These are phyloP conservation scores for Themeda triandra DNA, from an alignment of 176 grass and related monocot species.

Conservation along the genomic window DNA sequence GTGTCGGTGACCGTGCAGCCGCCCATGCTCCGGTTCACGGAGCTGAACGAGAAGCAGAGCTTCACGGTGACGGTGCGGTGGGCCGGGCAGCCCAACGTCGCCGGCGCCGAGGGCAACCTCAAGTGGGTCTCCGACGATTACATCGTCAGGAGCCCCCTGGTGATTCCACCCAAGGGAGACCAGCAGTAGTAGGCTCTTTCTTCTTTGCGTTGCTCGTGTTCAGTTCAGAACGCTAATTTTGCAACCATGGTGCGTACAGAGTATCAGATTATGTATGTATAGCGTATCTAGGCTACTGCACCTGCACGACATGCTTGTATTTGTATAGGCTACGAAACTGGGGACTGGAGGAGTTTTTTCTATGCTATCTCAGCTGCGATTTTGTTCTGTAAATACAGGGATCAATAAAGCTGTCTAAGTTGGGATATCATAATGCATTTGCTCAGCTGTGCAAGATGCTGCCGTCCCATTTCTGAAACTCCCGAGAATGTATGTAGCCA, in stretches of 20 bases:
- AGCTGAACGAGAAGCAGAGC: no score
- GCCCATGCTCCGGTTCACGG: no score
- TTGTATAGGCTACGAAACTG: background rate
- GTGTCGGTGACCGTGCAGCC: no score
- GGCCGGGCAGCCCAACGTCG: no score
- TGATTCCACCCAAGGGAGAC: constrained; percentile 34
- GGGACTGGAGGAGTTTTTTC: background rate
- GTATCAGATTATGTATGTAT: constrained; percentile 3
- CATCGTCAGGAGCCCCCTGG: background rate
- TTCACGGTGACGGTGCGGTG: no score
- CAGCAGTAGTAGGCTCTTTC: background rate
- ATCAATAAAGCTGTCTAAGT: constrained; percentile 19
- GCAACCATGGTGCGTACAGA: background rate
- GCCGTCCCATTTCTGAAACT: background rate
- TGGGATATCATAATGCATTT: background rate
- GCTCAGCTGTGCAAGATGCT: background rate
- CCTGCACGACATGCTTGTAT: background rate
- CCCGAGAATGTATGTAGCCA: background rate
- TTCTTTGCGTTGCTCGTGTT: background rate
- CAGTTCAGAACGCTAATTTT: background rate
- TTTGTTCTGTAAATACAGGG: constrained; percentile 49
- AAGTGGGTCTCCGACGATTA: no score
- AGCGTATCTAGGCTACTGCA: constrained; percentile 25
- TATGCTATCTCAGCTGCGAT: constrained; percentile 30
- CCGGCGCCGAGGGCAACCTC: no score